A percentile compares a stretch with the other conserved stretches of the same genome.
Conservation (phyloP, 2,329 filamentous ascomycete species). For the Ceratocystis smalleyi region DNA sequence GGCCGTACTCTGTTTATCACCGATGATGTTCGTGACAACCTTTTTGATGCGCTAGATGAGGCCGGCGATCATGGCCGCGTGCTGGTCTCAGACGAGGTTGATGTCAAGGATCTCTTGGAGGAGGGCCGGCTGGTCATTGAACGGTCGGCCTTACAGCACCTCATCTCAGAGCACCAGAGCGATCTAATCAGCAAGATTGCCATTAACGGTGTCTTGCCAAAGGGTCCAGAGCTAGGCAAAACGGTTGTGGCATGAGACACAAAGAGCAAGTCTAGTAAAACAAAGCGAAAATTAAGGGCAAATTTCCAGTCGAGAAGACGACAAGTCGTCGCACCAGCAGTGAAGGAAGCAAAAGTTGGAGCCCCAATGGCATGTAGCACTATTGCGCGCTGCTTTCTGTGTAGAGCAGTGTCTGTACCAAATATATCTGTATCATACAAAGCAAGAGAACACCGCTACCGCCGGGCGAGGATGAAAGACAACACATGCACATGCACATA, state of each 20-base stretch:
- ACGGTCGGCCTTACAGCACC: conserved; percentile 57
- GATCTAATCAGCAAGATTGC: conserved; percentile 32
- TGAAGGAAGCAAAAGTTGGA: background rate
- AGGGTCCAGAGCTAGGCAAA: conserved; percentile 7
- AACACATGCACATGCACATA: background rate
- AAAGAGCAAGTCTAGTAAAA: background rate
- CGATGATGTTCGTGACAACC: conserved; percentile 38
- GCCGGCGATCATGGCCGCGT: conserved; percentile 53
- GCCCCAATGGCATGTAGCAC: background rate
- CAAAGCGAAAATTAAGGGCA: background rate
- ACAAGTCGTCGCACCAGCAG: background rate
- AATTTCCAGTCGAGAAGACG: background rate
- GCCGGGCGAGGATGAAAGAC: background rate
- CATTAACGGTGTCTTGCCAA: conserved; percentile 3
- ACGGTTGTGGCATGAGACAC: conserved; percentile 3
- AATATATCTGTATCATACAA: conserved; percentile 10
- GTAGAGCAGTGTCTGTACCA: conserved; percentile 7
- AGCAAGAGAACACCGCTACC: background rate
- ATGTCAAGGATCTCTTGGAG: conserved; percentile 88
- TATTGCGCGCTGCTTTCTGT: background rate
- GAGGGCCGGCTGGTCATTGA: conserved; percentile 76
- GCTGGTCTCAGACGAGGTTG: conserved; percentile 60
- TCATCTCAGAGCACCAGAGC: conserved; percentile 58
- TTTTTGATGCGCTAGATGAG: conserved; percentile 52
- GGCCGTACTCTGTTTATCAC: conserved; percentile 68